Evolutionary conservation across 2,329 filamentous ascomycete genomes (phyloP).

Genomic region (Aspergillus thermomutatus): DNA sequence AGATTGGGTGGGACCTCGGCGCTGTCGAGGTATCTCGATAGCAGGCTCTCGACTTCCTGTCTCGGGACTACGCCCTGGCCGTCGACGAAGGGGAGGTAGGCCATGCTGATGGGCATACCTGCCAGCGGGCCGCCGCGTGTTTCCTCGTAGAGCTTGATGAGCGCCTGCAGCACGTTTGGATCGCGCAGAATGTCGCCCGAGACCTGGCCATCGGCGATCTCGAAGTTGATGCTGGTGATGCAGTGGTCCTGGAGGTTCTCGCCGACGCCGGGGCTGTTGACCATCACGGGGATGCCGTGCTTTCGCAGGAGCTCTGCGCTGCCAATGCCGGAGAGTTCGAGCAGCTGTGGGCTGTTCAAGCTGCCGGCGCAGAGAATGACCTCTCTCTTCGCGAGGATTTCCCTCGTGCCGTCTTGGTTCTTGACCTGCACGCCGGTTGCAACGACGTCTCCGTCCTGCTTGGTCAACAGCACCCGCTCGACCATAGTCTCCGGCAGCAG

Average conservation of each 20-base stretch:
- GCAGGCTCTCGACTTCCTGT: constrained; percentile 7
- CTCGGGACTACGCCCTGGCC: constrained; percentile 11
- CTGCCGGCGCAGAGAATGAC: constrained; percentile 60
- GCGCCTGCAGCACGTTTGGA: constrained; percentile 14
- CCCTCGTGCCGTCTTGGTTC: constrained; percentile 21
- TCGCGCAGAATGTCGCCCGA: constrained; percentile 24
- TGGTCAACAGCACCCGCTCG: constrained; percentile 44
- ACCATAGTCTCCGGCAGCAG: constrained; percentile 48
- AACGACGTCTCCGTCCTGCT: constrained; percentile 17
- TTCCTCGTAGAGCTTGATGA: constrained; percentile 20
- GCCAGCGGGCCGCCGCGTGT: constrained; percentile 21
- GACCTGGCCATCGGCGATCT: constrained; percentile 19
- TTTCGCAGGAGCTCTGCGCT: constrained; percentile 40
- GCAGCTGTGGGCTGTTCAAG: constrained; percentile 55
- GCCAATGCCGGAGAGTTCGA: constrained; percentile 62
- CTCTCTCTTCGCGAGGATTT: constrained; percentile 44
- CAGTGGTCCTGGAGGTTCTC: constrained; percentile 52
- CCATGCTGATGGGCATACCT: constrained; percentile 21
- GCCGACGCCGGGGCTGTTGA: constrained; percentile 47
- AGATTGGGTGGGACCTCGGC: neutral
- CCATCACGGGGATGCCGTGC: constrained; percentile 41
- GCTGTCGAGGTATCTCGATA: neutral
- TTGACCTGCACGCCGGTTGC: constrained; percentile 18
- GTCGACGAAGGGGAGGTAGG: constrained; percentile 25
- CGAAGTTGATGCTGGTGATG: constrained; percentile 27